Percentiles rank a stretch among this genome's conserved stretches.
phyloP scores from a whole-genome alignment of 1,139 yeast species.

The Spathaspora jeffriesii region DNA sequence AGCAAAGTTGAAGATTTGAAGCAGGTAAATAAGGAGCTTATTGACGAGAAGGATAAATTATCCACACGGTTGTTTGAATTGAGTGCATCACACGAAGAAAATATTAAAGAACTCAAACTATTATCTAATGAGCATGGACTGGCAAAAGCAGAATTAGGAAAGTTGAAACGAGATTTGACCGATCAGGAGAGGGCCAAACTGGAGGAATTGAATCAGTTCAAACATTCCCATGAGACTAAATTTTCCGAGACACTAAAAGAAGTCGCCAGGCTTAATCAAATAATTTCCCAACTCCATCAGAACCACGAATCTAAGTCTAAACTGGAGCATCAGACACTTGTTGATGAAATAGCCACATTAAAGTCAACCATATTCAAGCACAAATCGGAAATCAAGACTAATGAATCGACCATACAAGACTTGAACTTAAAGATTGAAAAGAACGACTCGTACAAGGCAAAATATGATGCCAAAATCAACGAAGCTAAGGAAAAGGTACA shows the following conservation, averaged over 20 bases:
- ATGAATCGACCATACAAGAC: constrained; percentile 7
- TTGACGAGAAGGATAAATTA: constrained; percentile 18
- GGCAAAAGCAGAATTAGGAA: constrained; percentile 9
- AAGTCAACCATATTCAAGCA: constrained; percentile 10
- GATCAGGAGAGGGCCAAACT: constrained; percentile 13
- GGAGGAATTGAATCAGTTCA: constrained; percentile 15
- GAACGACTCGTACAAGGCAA: constrained; percentile 12
- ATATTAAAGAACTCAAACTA: constrained; percentile 15
- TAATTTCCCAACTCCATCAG: constrained; percentile 9
- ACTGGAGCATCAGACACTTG: constrained; percentile 10
- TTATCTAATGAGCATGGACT: constrained; percentile 18
- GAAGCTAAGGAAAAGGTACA: constrained; percentile 13
- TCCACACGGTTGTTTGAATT: constrained; percentile 15
- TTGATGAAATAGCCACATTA: constrained; percentile 1
- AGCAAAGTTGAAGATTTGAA: constrained; percentile 15
- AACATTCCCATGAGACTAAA: constrained; percentile 17
- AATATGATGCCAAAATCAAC: constrained; percentile 13
- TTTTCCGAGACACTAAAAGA: constrained; percentile 9
- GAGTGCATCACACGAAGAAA: constrained; percentile 28
- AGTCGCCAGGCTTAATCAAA: constrained; percentile 14
- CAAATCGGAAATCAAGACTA: constrained; percentile 8
- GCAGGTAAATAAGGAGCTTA: constrained; percentile 16
- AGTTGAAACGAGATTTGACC: constrained; percentile 5
- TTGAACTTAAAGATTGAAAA: constrained; percentile 15
- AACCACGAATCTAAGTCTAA: constrained; percentile 10